phyloP scores from a whole-genome alignment of 2,329 filamentous ascomycete species.

The Pyrenophora graminea region DNA sequence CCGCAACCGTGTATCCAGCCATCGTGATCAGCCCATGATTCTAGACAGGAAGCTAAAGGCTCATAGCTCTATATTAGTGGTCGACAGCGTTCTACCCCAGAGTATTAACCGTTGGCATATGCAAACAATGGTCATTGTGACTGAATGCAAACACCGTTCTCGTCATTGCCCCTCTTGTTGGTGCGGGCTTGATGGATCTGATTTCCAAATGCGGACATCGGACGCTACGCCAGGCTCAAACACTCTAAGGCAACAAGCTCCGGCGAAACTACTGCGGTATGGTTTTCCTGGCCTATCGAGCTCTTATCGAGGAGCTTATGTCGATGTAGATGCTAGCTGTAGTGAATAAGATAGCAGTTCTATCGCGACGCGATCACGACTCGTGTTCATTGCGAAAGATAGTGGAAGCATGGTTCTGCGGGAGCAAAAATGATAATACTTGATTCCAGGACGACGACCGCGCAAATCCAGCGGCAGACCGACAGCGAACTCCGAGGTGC shows the following conservation, averaged over 20 bases:
- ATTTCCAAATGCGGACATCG: conserved; percentile 36
- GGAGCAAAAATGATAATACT: not conserved
- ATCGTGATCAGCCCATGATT: conserved; percentile 30
- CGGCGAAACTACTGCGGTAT: conserved; percentile 15
- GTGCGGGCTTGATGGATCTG: conserved; percentile 37
- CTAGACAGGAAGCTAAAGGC: conserved; percentile 13
- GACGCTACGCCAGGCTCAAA: conserved; percentile 25
- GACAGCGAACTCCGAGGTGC: not conserved
- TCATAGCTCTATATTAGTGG: conserved; percentile 11
- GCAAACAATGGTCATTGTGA: conserved; percentile 28
- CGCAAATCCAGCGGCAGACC: not conserved
- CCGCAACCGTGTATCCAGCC: conserved; percentile 18
- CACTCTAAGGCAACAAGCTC: conserved; percentile 21
- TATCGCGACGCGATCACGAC: conserved; percentile 8
- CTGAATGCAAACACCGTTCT: conserved; percentile 27
- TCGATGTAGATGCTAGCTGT: conserved; percentile 7
- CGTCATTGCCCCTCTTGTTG: conserved; percentile 31
- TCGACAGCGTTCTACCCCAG: conserved; percentile 8
- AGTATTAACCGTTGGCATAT: conserved; percentile 17
- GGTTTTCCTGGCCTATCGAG: conserved; percentile 19
- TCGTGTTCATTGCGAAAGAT: not conserved
- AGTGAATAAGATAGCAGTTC: conserved; percentile 2
- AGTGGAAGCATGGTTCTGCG: not conserved
- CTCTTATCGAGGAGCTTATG: conserved; percentile 16
- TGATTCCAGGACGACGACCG: not conserved